These are phyloP conservation scores for Acaromyces ingoldii DNA, from an alignment of 1,284 basidiomycete genomes.

Conservation along the genomic window DNA sequence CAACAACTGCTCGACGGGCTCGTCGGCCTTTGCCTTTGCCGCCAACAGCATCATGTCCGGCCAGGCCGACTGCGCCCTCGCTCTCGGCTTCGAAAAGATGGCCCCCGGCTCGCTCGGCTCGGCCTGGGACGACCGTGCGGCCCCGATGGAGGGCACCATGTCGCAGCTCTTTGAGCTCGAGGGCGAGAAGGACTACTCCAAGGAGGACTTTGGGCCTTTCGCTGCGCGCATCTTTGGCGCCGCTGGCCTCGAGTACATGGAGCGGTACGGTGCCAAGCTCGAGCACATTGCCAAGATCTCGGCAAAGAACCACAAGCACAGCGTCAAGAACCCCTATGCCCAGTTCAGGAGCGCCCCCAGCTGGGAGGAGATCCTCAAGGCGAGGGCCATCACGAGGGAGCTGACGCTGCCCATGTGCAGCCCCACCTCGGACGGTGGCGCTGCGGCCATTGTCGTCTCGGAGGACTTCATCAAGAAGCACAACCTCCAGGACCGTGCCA, in stretches of 20 bases:
- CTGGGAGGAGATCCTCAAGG: slow-evolving; percentile 27
- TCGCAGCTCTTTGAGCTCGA: slow-evolving; percentile 60
- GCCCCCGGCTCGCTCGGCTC: slow-evolving; percentile 64
- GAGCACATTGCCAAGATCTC: slow-evolving; percentile 68
- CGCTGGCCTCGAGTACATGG: slow-evolving; percentile 71
- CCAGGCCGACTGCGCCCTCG: slow-evolving; percentile 69
- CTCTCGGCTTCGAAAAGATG: slow-evolving; percentile 74
- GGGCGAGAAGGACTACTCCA: slow-evolving; percentile 58
- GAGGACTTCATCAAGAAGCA: slow-evolving; percentile 74
- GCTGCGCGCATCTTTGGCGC: slow-evolving; percentile 73
- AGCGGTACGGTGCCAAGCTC: slow-evolving; percentile 66
- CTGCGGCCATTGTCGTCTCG: slow-evolving; percentile 62
- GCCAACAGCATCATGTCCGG: slow-evolving; percentile 58
- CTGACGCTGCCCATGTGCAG: slow-evolving; percentile 82
- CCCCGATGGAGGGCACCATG: slow-evolving; percentile 59
- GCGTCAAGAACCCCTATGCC: slow-evolving; percentile 75
- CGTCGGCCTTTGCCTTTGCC: slow-evolving; percentile 39
- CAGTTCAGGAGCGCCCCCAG: slow-evolving; percentile 60
- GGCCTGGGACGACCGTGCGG: slow-evolving; percentile 65
- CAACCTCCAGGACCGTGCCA: slow-evolving; percentile 75
- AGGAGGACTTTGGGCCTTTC: slow-evolving; percentile 61
- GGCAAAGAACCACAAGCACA: slow-evolving; percentile 78
- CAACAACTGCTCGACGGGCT: slow-evolving; percentile 56
- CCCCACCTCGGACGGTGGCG: slow-evolving; percentile 61
- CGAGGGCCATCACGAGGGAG: slow-evolving; percentile 61